These are phyloP conservation scores for Grifola frondosa DNA, from an alignment of 1,284 basidiomycete species.

Conservation along the genomic window DNA sequence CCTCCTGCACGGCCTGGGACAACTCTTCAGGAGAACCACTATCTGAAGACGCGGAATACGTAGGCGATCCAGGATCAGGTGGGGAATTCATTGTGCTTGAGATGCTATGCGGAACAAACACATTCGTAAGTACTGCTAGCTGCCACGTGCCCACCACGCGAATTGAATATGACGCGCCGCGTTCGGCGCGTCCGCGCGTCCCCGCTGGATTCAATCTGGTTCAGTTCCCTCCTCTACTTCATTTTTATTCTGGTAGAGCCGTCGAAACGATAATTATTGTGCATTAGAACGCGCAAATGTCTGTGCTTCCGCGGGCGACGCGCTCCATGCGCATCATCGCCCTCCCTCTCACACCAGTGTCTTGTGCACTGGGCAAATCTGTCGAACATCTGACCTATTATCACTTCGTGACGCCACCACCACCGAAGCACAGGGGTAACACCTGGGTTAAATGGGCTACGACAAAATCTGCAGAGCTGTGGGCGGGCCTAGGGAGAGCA, in stretches of 20 bases:
- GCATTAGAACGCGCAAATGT: slow-evolving; percentile 22
- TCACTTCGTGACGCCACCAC: slow-evolving; percentile 42
- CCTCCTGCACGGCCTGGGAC: too few species aligned
- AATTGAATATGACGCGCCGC: slow-evolving; percentile 18
- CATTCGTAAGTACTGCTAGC: neutral
- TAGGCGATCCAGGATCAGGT: slow-evolving; percentile 27
- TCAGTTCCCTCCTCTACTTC: neutral
- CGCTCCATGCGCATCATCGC: slow-evolving; percentile 47
- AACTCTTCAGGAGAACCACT: slow-evolving; percentile 18
- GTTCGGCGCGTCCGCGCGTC: slow-evolving; percentile 10
- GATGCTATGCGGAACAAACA: neutral
- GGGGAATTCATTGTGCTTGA: slow-evolving; percentile 29
- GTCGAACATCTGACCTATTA: slow-evolving; percentile 42
- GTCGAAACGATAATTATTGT: slow-evolving; percentile 12
- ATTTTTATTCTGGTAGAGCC: neutral
- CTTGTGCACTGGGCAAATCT: slow-evolving; percentile 15
- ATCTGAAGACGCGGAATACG: slow-evolving; percentile 25
- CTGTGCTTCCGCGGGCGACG: slow-evolving; percentile 23
- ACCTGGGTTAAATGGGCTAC: slow-evolving; percentile 42
- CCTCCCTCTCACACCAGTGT: slow-evolving; percentile 36
- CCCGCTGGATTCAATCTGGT: too few species aligned
- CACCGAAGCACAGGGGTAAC: slow-evolving; percentile 18
- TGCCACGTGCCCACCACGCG: too few species aligned
- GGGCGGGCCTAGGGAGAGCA: slow-evolving; percentile 67
- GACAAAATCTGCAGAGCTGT: slow-evolving; percentile 51